Base-by-base conservation (phyloP, 176 grass and related monocot genomes). In the Ananas comosus region DNA sequence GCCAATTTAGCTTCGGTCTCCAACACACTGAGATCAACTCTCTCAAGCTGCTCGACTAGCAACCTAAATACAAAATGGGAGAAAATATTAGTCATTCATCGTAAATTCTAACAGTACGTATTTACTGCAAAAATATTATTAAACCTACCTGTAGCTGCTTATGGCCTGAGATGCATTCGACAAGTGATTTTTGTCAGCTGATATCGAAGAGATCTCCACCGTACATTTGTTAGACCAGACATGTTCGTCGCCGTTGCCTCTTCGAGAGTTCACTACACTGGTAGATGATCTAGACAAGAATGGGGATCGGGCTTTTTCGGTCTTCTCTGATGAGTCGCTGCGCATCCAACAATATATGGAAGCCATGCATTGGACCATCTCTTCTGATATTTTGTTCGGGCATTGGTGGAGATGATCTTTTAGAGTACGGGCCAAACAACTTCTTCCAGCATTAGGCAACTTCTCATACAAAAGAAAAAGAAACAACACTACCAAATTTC, bases 371-470 rank as follows among this genome's bases (percentile, higher is more conserved):
- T 83, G 85, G 52, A 99, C 80, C 94, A 99, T 90, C 81, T 99
- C 94, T 87, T 99, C 94, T 27, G 94, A 99, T 79, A 99, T 99
- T 80, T 92, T 99, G 71, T 87, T 93, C 53, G 94, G 94, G 54
- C 94, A 93, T 79, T 93, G 89, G 27, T 88, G 83, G 18, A 99
- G 80, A 76, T 99, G 87, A 42, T 99, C 89, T 86, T 93, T 99
- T 78, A 99, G 75, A 18, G 89, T 99, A 19, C 83, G 83, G 52
- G 85, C 72, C 54, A 88, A 78, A 69, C 78, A 82, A 77, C 73
- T 83, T 70, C 80, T 84, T 78, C 72, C 74, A 53, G 77, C 82
- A 81, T 74, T 73, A 79, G 89, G 80, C 25, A 90, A 63, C 89
- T 92, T 89, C 79, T 89, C 54, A 78, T 48, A 82, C 69, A 58